Conservation (phyloP, 2,329 filamentous ascomycete genomes). For the Ampelomyces quisqualis region DNA sequence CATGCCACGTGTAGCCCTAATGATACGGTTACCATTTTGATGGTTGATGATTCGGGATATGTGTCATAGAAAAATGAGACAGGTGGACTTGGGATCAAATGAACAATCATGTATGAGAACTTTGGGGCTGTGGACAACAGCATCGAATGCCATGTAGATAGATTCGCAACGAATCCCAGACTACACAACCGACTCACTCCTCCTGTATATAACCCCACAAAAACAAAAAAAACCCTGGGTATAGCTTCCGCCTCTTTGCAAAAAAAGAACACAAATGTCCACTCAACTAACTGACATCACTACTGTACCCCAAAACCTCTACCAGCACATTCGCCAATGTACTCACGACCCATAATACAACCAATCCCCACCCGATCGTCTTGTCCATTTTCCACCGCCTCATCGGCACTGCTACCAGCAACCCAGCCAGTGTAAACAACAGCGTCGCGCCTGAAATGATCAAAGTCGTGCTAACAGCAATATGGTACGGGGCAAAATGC, state of each 20-base stretch:
- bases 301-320: constrained; percentile 59
- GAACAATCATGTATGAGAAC: no score
- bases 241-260: background rate
- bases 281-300: constrained; percentile 24
- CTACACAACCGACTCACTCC: background rate
- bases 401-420: constrained; percentile 75
- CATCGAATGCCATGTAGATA: background rate
- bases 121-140: no score
- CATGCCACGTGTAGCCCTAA: constrained; percentile 16
- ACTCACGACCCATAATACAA: constrained; percentile 76
- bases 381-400: constrained; percentile 43
- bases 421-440: constrained; percentile 72
- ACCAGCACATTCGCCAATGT: constrained; percentile 79
- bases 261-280: background rate
- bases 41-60: background rate
- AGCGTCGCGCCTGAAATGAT: constrained; percentile 84
- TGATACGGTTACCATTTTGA: no score
- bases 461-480: constrained; percentile 81
- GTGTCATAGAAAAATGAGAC: constrained; percentile 2
- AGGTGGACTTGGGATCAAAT: no score
- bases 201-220: background rate
- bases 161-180: no score
- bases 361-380: constrained; percentile 71
- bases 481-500: constrained; percentile 73
- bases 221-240: background rate